Base-by-base conservation (phyloP, 2,329 filamentous ascomycete species). In the Trichoderma sp. region DNA sequence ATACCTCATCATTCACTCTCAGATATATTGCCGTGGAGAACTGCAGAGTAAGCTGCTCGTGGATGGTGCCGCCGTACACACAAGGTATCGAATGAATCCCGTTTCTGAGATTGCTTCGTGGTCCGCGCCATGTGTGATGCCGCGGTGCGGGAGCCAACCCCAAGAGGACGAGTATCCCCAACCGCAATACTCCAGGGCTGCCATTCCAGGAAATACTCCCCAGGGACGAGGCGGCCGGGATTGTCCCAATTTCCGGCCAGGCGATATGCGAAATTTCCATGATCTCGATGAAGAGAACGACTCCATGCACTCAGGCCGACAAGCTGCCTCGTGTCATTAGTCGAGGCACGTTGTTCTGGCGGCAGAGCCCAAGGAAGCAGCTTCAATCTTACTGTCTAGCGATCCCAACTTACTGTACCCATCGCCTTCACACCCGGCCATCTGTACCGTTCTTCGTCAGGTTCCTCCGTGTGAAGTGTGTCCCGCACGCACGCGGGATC, bases 221-320 rank as follows among this genome's bases (percentile, higher is more conserved):
- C 48, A 52, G 24, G 10, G 39, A 28, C 14, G 14, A 30, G 4
- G 10, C 24, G n/a, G 24, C 45, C 39, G 21, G 57, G 41, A 50
- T 60, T 26, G 39, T 21, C 21, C 26, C 57, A 60, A 60, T 60
- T 43, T 60, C 57, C 57, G 57, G 17, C 45, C 57, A 43, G 34
- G 26, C 28, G 17, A 48, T 51, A 24, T 50, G 57, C 57, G 45
- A 60, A 50, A 50, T 51, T 51, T 24, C 57, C 57, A 51, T 51
- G 57, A 60, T 51, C 34, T 47, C 34, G 45, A 60, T 60, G 57
- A 60, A 60, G 57, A 43, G 34, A 60, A 60, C 39, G 14, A 6
- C 57, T 50, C 57, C 57, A 60, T 51, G 57, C n/a, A 21, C 21
- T 21, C 57, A 24, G 17, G 30, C 57, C 43, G 45, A 60, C 21